These are phyloP conservation scores for Funneliformis mosseae DNA, from an alignment of 192 early-diverging fungal species.

Conservation along the genomic window DNA sequence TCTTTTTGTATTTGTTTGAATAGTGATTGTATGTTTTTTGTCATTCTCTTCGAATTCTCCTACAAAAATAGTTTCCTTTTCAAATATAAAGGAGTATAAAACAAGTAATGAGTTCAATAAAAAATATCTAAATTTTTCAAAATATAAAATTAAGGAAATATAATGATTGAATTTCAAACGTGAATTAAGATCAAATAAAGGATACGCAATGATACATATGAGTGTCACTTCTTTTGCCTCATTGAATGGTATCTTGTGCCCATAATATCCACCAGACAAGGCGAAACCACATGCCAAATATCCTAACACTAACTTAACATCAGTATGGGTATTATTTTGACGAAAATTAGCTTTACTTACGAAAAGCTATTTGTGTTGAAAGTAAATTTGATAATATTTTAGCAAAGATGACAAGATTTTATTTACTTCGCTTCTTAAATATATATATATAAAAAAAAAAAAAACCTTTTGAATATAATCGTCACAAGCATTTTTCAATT, in stretches of 20 bases:
- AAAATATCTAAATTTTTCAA: conserved; percentile 40
- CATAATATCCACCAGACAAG: conserved; percentile 68
- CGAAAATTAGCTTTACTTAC: conserved; percentile 53
- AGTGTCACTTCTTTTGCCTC: conserved; percentile 62
- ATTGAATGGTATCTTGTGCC: conserved; percentile 67
- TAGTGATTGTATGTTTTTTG: conserved; percentile 12
- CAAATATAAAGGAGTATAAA: conserved; percentile 60
- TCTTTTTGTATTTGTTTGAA: conserved; percentile 44
- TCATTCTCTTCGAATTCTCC: conserved; percentile 49
- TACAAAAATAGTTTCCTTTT: conserved; percentile 69
- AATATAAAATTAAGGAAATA: not conserved
- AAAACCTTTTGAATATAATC: conserved; percentile 59
- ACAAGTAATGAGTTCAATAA: conserved; percentile 53
- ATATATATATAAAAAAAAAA: too few relatives aligned
- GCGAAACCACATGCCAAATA: conserved; percentile 77
- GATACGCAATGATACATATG: conserved; percentile 61
- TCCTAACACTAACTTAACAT: conserved; percentile 80
- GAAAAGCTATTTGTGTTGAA: conserved; percentile 43
- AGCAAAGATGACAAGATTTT: not conserved
- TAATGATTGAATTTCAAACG: not conserved
- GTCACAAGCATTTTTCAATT: conserved; percentile 70
- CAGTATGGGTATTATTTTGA: conserved; percentile 79
- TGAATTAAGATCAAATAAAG: not conserved
- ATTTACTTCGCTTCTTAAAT: not conserved
- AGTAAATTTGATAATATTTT: not conserved